Conservation (phyloP, 495 filamentous ascomycete genomes). For the Tuber umbilicatum region DNA sequence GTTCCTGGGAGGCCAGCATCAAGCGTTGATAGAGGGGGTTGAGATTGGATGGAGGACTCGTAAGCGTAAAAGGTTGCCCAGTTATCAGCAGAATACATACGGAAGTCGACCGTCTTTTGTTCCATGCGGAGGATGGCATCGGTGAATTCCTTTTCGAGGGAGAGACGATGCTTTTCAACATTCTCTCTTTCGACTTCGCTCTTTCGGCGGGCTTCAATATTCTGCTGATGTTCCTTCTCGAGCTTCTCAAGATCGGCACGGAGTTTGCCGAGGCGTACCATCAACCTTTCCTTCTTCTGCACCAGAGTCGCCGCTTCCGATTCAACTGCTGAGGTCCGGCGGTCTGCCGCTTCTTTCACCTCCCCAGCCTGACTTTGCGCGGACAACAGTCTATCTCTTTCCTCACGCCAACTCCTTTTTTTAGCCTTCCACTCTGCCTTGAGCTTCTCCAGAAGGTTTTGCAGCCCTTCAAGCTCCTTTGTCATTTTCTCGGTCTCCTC, state of each 20-base stretch:
- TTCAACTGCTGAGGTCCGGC: constrained; percentile 34
- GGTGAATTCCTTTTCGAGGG: constrained; percentile 36
- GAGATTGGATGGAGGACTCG: constrained; percentile 32
- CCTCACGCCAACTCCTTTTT: constrained; percentile 36
- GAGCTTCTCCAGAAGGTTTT: constrained; percentile 35
- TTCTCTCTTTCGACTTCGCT: constrained; percentile 28
- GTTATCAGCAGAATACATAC: constrained; percentile 29
- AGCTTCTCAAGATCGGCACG: constrained; percentile 32
- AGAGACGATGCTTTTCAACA: constrained; percentile 24
- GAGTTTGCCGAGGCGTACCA: constrained; percentile 32
- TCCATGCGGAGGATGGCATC: constrained; percentile 37
- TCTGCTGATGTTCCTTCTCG: constrained; percentile 26
- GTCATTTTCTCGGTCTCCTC: constrained; percentile 40
- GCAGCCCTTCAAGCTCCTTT: constrained; percentile 30
- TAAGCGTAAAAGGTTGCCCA: constrained; percentile 33
- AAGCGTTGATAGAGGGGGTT: constrained; percentile 30
- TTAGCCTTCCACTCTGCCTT: constrained; percentile 40
- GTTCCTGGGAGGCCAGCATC: constrained; percentile 20
- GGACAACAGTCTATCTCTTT: constrained; percentile 25
- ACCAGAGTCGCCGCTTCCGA: constrained; percentile 34
- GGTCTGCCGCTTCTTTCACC: constrained; percentile 38
- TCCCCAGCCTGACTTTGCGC: constrained; percentile 35
- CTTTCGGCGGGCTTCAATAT: constrained; percentile 23
- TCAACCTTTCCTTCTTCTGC: constrained; percentile 37
- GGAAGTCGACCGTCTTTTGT: constrained; percentile 33